Evolutionary conservation across 2,329 filamentous ascomycete genomes (phyloP), one percentile per base, ranked within the genome.

Genomic region (Davidsoniella eucalypti): DNA sequence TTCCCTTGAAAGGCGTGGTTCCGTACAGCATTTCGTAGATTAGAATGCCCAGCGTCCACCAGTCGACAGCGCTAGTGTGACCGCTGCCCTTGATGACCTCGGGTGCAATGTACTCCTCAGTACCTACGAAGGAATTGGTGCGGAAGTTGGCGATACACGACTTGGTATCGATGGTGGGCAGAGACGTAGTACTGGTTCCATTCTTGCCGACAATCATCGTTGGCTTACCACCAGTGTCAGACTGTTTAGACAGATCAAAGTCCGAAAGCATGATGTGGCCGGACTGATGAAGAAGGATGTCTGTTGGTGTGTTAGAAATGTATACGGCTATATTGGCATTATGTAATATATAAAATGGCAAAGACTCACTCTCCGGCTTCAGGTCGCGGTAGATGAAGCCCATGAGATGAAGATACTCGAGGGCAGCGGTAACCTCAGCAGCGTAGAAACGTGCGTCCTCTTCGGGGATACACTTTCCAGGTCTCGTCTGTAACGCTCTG

Each of bases 231-330:
- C 88, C 92, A 14, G 86, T 82, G 57, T 93, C 92, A 5, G 92
- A 98, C 67, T 98, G 92, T 67, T 98, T 98, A 8, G 88, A 95
- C 55, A 98, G 69, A 66, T 98, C 92, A 66, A 98, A 98, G 68
- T 98, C 92, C 54, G 92, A 96, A 63, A 98, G 76, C 92, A 98
- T 98, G 59, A 98, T 98, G 65, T 98, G 92, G 14, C 92, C 92
- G n/a, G 92, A 96, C 65, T 98, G 92, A 64, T 98, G 92, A 18
- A 98, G 78, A 12, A 98, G 73, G 57, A 98, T 98, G 60, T 98
- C 88, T 95, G 40, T 57, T 42, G 44, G 2, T 44, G 39, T 39
- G 38, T 55, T 45, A 58, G 54, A 54, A 41, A 17, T 21, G 17
- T 18, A n/a, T 16, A 12, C 8, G 8, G 7, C 12, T 14, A 4